A percentile compares a stretch with the other conserved stretches of the same genome.
These are phyloP conservation scores for Hemerocallis citrina DNA, from an alignment of 106 monocot species.

Conservation along the genomic window DNA sequence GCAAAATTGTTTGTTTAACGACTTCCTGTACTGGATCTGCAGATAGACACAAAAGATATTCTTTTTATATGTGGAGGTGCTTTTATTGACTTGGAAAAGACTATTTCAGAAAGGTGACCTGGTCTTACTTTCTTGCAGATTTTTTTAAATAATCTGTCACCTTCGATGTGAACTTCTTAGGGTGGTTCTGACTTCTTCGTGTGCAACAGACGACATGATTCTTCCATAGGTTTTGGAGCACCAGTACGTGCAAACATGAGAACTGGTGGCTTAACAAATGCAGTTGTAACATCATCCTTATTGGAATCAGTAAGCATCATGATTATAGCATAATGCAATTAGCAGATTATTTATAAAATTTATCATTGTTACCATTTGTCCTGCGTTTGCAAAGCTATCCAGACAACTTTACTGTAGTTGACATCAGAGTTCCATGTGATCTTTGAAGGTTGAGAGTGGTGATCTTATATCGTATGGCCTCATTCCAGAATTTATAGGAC, in stretches of 20 bases:
- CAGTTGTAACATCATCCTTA: slow-evolving; percentile 63
- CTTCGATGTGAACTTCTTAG: not conserved
- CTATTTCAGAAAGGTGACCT: not conserved
- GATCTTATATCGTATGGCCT: slow-evolving; percentile 95
- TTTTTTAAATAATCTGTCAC: not conserved
- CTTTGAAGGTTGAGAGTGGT: slow-evolving; percentile 82
- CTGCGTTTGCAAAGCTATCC: not conserved
- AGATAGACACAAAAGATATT: slow-evolving; percentile 38
- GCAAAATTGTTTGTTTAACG: slow-evolving; percentile 7
- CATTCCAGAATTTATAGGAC: slow-evolving; percentile 98
- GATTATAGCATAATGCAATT: not conserved
- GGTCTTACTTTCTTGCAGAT: slow-evolving; percentile 3
- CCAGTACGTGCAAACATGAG: slow-evolving; percentile 81
- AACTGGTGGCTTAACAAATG: slow-evolving; percentile 44
- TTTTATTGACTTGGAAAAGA: not conserved
- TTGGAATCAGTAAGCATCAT: slow-evolving; percentile 66
- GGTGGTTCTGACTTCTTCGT: slow-evolving; percentile 12
- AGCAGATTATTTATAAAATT: not conserved
- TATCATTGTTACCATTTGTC: not conserved
- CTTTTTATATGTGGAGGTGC: not conserved
- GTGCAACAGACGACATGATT: slow-evolving; percentile 76
- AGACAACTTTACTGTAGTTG: not conserved
- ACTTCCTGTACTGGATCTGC: slow-evolving; percentile 18
- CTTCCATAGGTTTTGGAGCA: slow-evolving; percentile 94
- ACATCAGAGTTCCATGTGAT: not conserved